Evolutionary conservation across 768 basidiomycete genomes (phyloP).

Genomic region (Flagelloscypha sp.): DNA sequence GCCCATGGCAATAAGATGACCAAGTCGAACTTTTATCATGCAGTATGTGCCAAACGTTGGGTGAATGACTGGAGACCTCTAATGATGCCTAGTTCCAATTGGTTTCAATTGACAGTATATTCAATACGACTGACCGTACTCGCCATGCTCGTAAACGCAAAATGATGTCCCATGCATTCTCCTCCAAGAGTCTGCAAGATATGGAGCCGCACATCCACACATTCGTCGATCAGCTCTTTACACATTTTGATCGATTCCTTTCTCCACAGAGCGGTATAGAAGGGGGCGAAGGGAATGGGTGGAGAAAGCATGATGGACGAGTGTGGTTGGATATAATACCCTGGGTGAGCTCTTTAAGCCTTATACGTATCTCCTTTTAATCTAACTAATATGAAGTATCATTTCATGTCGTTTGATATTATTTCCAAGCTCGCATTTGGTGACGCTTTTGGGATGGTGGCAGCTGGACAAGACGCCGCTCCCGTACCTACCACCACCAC

Average conservation of each 20-base stretch:
- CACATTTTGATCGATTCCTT: slow-evolving; percentile 49
- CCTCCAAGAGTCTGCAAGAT: slow-evolving; percentile 48
- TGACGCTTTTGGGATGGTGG: background rate
- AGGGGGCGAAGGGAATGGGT: slow-evolving; percentile 29
- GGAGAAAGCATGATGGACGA: slow-evolving; percentile 30
- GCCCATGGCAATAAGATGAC: slow-evolving; percentile 49
- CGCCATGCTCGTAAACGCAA: slow-evolving; percentile 62
- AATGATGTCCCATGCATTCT: slow-evolving; percentile 53
- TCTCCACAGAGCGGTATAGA: slow-evolving; percentile 23
- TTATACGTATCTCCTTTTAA: no score
- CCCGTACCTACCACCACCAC: no score
- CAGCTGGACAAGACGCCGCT: no score
- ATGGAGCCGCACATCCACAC: slow-evolving; percentile 45
- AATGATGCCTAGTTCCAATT: no score
- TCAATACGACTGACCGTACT: slow-evolving; percentile 37
- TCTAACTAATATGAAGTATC: no score
- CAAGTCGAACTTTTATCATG: slow-evolving; percentile 41
- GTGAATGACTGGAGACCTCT: no score
- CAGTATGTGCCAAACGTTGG: no score
- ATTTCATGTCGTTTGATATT: slow-evolving; percentile 1
- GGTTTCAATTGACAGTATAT: slow-evolving; percentile 34
- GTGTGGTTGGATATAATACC: slow-evolving; percentile 46
- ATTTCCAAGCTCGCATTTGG: background rate
- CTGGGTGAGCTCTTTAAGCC: no score
- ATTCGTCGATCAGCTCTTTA: slow-evolving; percentile 8